Base-by-base conservation (phyloP, 352 stramenopile species). In the Vaucheria bursata region DNA sequence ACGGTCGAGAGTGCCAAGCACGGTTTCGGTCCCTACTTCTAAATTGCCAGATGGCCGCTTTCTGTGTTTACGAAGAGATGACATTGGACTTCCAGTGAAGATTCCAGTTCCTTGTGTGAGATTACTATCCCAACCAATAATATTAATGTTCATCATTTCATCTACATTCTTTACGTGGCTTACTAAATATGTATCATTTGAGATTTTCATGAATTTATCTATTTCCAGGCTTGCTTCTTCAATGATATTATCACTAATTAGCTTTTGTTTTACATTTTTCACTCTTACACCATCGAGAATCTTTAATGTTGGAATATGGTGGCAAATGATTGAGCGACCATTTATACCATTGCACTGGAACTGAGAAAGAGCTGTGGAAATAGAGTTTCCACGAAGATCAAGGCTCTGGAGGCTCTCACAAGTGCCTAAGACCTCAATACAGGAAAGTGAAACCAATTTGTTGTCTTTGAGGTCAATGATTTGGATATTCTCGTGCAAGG, bases 71-170 rank as follows among this genome's bases (percentile, higher is more conserved):
- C 76, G 33, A 12, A 81, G 75, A 8, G 76, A 70, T 8, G 71
- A 72, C 38, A 59, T 81, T 64, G 76, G 76, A 32, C 76, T 81
- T 2, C 76, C 76, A 45, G 25, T 72, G 36, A 81, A 75, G 3
- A 71, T 67, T 40, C 79, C 50, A 1, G 71, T 72, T 35, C 76
- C 76, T 37, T 81, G 76, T 7, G 76, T 81, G 59, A 81, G 52
- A n/a, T 81, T 72, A 36, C 76, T 81, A 25, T 81, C 76, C 76
- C 76, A 81, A 36, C 71, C 35, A 7, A 80, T 68, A n/a, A n/a
- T n/a, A n/a, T n/a, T n/a, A n/a, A n/a, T n/a, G n/a, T n/a, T n/a
- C n/a, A n/a, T n/a, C n/a, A n/a, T n/a, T n/a, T n/a, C n/a, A n/a
- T n/a, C n/a, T n/a, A n/a, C n/a, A 33, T 36, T 64, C 8, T 49